These are phyloP conservation scores for Gnetum montanum DNA, from an alignment of 75 land plant species.

Conservation along the genomic window DNA sequence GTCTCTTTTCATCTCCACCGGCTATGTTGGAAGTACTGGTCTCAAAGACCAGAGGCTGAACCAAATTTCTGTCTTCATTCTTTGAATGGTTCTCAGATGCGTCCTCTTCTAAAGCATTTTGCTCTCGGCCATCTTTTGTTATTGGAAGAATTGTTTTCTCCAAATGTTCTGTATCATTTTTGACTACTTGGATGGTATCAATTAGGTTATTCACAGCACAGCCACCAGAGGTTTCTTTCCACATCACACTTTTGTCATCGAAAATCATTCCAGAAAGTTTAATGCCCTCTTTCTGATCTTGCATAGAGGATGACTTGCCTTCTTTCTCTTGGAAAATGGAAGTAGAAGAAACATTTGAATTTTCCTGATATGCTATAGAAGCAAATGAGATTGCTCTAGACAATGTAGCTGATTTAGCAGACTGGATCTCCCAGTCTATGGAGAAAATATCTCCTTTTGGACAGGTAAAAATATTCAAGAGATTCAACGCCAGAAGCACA, in stretches of 20 bases:
- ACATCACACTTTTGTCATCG: background rate
- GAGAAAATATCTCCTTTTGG: conserved; percentile 23
- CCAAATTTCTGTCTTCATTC: background rate
- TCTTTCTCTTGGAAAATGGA: background rate
- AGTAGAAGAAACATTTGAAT: background rate
- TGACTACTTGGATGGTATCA: background rate
- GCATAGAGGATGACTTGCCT: background rate
- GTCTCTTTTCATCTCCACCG: background rate
- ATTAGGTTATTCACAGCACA: background rate
- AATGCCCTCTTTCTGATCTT: background rate
- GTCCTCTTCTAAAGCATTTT: background rate
- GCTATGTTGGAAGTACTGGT: background rate
- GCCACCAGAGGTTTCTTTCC: background rate
- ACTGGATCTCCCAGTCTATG: conserved; percentile 38
- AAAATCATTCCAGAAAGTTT: background rate
- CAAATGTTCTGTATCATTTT: background rate
- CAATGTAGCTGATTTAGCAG: background rate
- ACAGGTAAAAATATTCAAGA: conserved; percentile 60
- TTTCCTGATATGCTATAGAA: conserved; percentile 12
- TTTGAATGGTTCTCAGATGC: background rate
- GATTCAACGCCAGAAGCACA: conserved; percentile 61
- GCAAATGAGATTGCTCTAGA: conserved; percentile 4
- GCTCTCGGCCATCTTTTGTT: background rate
- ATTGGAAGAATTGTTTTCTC: background rate
- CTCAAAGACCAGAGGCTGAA: conserved; percentile 5